Conservation (phyloP, 768 basidiomycete genomes). For the Phylloporus arenicola region DNA sequence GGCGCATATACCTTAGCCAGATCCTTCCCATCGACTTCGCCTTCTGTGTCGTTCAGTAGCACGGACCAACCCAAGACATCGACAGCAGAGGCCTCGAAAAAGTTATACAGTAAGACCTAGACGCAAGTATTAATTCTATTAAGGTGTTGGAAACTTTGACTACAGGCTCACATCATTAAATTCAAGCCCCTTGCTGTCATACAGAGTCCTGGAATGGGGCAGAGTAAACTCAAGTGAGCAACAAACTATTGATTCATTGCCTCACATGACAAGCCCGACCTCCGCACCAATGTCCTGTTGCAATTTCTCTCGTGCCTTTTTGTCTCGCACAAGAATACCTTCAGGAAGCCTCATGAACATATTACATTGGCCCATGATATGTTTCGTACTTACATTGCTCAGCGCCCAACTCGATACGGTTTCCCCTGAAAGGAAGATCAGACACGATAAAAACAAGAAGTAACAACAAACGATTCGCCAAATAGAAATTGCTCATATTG, state of each 20-base stretch:
- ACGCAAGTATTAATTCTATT: not conserved
- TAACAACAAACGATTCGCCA: conserved; percentile 36
- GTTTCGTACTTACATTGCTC: conserved; percentile 49
- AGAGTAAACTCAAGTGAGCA: not conserved
- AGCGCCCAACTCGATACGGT: conserved; percentile 54
- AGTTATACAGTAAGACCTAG: conserved; percentile 70
- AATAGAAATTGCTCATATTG: conserved; percentile 56
- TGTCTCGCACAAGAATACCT: conserved; percentile 70
- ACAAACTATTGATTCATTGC: not conserved
- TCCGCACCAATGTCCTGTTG: conserved; percentile 50
- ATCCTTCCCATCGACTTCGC: conserved; percentile 10
- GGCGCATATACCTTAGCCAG: conserved; percentile 32
- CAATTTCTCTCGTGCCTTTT: conserved; percentile 44
- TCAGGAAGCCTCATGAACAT: not conserved
- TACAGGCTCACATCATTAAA: conserved; percentile 15
- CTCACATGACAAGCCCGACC: conserved; percentile 56
- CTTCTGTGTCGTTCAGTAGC: conserved; percentile 40
- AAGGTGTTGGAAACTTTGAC: not conserved
- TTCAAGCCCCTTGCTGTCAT: conserved; percentile 31
- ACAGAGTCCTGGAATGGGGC: conserved; percentile 22
- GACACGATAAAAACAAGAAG: not conserved
- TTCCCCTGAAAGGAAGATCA: conserved; percentile 33
- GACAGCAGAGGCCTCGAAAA: conserved; percentile 60
- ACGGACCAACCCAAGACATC: conserved; percentile 55
- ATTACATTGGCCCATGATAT: not conserved